Percentiles rank a stretch among this genome's conserved stretches.
These are phyloP conservation scores for Oxyria digyna DNA, from an alignment of 148 eudicot genomes.

Conservation along the genomic window DNA sequence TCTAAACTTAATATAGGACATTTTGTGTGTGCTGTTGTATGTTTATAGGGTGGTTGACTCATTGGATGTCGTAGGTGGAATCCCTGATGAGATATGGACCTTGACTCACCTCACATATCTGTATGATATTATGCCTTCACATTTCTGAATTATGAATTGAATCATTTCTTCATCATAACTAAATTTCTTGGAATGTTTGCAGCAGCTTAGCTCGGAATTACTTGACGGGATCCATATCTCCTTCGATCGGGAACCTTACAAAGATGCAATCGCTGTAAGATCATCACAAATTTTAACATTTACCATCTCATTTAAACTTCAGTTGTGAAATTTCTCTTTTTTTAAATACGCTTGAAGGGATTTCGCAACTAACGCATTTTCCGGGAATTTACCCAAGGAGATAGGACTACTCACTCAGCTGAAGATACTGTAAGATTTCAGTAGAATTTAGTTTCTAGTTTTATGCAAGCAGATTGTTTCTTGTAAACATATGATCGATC, in stretches of 20 bases:
- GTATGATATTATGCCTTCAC: neutral
- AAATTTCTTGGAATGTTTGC: conserved; percentile 8
- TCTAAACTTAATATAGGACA: too few species aligned
- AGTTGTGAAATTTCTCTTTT: neutral
- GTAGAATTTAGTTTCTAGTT: neutral
- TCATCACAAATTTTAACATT: neutral
- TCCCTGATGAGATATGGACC: conserved; percentile 13
- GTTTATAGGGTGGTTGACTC: conserved; percentile 8
- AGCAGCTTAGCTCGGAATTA: conserved; percentile 46
- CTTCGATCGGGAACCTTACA: conserved; percentile 59
- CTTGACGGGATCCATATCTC: conserved; percentile 57
- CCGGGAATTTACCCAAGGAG: conserved; percentile 59
- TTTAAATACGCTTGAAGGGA: conserved; percentile 21
- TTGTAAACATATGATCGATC: neutral
- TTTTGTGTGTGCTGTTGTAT: neutral
- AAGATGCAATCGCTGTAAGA: conserved; percentile 51
- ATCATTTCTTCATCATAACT: neutral
- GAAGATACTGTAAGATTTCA: conserved; percentile 36
- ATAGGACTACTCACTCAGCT: conserved; percentile 51
- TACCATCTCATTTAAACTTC: neutral
- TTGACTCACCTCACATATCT: conserved; percentile 10
- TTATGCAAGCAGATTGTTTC: neutral
- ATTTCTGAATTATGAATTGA: neutral
- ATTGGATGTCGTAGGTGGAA: conserved; percentile 1
- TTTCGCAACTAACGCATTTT: conserved; percentile 52